Evolutionary conservation across 2,329 filamentous ascomycete genomes (phyloP), one percentile per base, ranked within the genome.

Genomic region (Xylaria sp.): DNA sequence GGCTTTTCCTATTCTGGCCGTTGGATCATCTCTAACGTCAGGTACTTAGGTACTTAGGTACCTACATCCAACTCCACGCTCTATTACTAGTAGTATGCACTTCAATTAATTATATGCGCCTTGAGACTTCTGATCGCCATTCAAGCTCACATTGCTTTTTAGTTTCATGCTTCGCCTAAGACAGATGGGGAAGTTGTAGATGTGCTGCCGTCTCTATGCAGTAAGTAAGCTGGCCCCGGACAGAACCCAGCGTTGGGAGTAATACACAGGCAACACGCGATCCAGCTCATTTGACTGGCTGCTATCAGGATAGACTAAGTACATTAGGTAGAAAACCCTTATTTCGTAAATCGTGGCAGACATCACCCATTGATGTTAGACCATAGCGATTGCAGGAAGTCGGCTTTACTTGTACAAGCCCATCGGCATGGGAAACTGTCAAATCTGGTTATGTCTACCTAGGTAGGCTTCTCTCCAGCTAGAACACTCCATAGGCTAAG

Each of bases 1-100:
- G 18, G 20, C 57, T 57, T 50, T 46, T 52, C 59, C 65, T 67
- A 59, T 39, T 64, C 37, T 46, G n/a, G 59, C 44, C 13, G 59
- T 48, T 46, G n/a, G 31, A 20, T 51, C 0, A 9, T 66, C 10
- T 51, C 28, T 23, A 6, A 28, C 28, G 3, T 28, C 23, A n/a
- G 12, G 39, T 15, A 54, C 46, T 23, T 41, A n/a, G 12, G 39
- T 15, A 54, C 46, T 23, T 41, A 41, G 23, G 15, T 28, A 15
- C 23, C 31, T 34, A 18, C 23, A 13, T 23, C 10, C 13, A 13
- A 15, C 23, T 51, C 12, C 23, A 51, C 23, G n/a, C 12, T 48
- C 46, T n/a, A 48, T 2, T 25, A 25, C n/a, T n/a, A n/a, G n/a
- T n/a, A 3, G 23, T 20, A 7, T 13, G 23, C 13, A 15, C 13